Conservation (phyloP, 148 eudicot species). For the Limonium bicolor region DNA sequence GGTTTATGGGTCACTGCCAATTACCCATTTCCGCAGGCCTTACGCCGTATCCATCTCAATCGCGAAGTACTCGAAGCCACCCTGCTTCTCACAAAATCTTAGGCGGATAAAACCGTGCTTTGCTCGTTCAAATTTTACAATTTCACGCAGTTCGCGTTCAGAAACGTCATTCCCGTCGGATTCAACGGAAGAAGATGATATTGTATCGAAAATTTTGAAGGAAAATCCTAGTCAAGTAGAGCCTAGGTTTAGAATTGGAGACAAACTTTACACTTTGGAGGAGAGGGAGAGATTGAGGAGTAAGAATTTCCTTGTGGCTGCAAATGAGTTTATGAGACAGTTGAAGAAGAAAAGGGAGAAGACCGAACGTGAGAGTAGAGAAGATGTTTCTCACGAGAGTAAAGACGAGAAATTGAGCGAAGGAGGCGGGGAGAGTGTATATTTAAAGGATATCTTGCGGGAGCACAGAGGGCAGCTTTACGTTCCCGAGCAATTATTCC, state of each 20-base stretch:
- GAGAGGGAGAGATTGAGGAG: constrained; percentile 34
- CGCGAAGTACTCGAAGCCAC: constrained; percentile 3
- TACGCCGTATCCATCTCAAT: constrained; percentile 9
- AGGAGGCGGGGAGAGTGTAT: constrained; percentile 20
- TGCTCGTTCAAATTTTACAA: constrained; percentile 7
- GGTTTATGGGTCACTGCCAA: constrained; percentile 20
- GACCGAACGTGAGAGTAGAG: constrained; percentile 6
- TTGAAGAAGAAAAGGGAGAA: constrained; percentile 22
- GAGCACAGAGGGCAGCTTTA: constrained; percentile 68
- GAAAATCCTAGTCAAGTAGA: constrained; percentile 87
- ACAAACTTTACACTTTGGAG: constrained; percentile 40
- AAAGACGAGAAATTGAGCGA: constrained; percentile 11
- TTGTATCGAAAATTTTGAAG: constrained; percentile 64
- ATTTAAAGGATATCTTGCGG: constrained; percentile 69
- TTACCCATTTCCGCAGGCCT: constrained; percentile 8
- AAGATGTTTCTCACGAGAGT: constrained; percentile 15
- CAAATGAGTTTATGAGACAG: constrained; percentile 25
- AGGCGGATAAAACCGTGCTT: constrained; percentile 9
- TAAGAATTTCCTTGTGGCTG: constrained; percentile 12
- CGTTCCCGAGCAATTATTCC: constrained; percentile 78
- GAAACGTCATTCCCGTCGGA: constrained; percentile 18
- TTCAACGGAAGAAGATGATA: constrained; percentile 29
- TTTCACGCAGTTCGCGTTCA: constrained; percentile 8
- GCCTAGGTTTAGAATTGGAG: constrained; percentile 46
- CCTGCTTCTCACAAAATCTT: not conserved